A percentile compares a stretch with the other conserved stretches of the same genome.
Evolutionary conservation across 495 filamentous ascomycete species (phyloP).

Genomic region (Friedmanniomyces simplex): DNA sequence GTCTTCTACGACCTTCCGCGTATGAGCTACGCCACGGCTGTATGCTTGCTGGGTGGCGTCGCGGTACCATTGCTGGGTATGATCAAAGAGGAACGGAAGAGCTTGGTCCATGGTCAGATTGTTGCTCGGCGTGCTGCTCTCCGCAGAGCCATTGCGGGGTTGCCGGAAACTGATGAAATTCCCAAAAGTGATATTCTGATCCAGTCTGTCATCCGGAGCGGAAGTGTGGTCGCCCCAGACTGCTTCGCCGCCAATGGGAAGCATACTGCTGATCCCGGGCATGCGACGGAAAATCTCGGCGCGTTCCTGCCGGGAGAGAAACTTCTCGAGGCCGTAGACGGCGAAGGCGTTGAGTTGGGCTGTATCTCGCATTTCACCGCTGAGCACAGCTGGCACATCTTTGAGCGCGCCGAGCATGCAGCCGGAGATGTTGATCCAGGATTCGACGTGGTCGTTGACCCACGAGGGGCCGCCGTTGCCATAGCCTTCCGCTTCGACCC

Average conservation of each 20-base stretch:
- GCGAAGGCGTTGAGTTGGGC: constrained; percentile 96
- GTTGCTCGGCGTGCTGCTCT: constrained; percentile 28
- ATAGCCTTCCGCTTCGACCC: constrained; percentile 73
- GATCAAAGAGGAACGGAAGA: constrained; percentile 63
- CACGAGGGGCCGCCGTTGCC: constrained; percentile 75
- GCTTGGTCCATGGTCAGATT: constrained; percentile 77
- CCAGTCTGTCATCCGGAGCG: constrained; percentile 79
- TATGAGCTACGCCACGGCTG: constrained; percentile 81
- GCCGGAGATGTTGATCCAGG: constrained; percentile 95
- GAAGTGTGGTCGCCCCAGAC: constrained; percentile 87
- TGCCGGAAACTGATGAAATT: constrained; percentile 75
- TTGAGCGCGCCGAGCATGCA: constrained; percentile 96
- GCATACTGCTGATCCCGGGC: constrained; percentile 93
- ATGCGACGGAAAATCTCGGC: constrained; percentile 93
- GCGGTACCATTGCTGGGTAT: constrained; percentile 76
- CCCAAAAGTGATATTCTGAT: constrained; percentile 61
- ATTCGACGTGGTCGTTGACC: constrained; percentile 83
- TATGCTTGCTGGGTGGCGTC: constrained; percentile 62
- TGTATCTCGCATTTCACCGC: constrained; percentile 96
- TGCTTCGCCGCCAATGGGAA: constrained; percentile 88
- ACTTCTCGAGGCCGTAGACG: constrained; percentile 93
- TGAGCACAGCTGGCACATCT: constrained; percentile 80
- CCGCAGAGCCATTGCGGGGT: constrained; percentile 41
- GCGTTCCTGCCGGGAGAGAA: constrained; percentile 77
- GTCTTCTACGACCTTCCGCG: constrained; percentile 65